Evolutionary conservation across 2,329 filamentous ascomycete genomes (phyloP).

Genomic region (Intubia oerlemansii): DNA sequence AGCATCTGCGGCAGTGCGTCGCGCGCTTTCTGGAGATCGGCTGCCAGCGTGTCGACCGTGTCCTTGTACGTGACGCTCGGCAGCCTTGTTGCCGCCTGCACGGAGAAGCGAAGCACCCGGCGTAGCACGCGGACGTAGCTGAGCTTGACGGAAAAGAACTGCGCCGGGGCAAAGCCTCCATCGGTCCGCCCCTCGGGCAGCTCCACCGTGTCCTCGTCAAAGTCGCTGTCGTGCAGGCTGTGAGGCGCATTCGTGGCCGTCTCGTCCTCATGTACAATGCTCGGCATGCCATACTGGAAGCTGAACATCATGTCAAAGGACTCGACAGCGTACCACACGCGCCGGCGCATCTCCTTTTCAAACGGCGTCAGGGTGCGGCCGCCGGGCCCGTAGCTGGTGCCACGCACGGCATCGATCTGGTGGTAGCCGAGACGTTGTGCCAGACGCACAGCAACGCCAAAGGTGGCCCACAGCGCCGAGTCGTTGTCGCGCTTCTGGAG

Average conservation of each 20-base stretch:
- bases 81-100: too few species aligned
- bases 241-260: constrained; percentile 37
- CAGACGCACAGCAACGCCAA: constrained; percentile 23
- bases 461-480: constrained; percentile 23
- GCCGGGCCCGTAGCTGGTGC: not conserved
- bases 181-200: constrained; percentile 36
- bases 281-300: constrained; percentile 22
- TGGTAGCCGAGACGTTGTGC: constrained; percentile 31
- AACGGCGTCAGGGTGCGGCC: constrained; percentile 18
- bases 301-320: constrained; percentile 26
- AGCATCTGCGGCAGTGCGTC: constrained; percentile 4
- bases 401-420: constrained; percentile 12
- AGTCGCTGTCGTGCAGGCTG: constrained; percentile 45
- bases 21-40: constrained; percentile 3
- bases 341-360: constrained; percentile 27
- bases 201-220: constrained; percentile 29
- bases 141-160: constrained; percentile 25
- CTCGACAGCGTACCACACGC: constrained; percentile 26
- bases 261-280: constrained; percentile 31
- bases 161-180: too few species aligned
- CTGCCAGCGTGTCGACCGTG: constrained; percentile 2
- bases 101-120: constrained; percentile 23
- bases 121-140: constrained; percentile 15
- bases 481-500: constrained; percentile 20
- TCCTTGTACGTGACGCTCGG: not conserved